These are phyloP conservation scores for Neoboletus brunneissimus DNA, from an alignment of 768 basidiomycete genomes.

Conservation along the genomic window DNA sequence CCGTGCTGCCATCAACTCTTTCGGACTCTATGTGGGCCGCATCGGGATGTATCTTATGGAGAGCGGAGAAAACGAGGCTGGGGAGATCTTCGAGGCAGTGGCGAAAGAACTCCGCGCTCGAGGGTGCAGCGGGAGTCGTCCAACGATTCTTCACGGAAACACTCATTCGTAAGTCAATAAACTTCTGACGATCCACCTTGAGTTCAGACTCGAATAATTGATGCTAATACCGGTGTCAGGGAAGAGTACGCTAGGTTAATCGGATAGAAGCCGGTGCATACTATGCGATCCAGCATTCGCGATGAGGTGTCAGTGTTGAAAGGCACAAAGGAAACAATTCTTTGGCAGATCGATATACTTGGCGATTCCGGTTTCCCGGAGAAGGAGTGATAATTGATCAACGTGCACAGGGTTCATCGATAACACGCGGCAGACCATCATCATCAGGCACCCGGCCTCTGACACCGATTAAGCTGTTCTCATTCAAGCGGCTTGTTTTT, in stretches of 20 bases:
- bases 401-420: background rate
- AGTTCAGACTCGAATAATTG: conserved; percentile 14
- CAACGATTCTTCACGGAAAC: conserved; percentile 42
- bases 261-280: conserved; percentile 26
- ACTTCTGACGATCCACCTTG: background rate
- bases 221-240: conserved; percentile 13
- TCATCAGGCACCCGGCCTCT: background rate
- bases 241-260: conserved; percentile 12
- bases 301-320: conserved; percentile 35
- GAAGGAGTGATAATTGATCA: background rate
- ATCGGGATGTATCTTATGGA: conserved; percentile 53
- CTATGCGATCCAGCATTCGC: conserved; percentile 39
- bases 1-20: conserved; percentile 22
- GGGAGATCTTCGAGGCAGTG: conserved; percentile 41
- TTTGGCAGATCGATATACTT: background rate
- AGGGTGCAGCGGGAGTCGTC: conserved; percentile 14
- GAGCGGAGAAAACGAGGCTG: conserved; percentile 45
- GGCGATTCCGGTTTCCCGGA: background rate
- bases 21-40: conserved; percentile 21
- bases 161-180: conserved; percentile 12
- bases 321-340: background rate
- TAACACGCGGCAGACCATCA: background rate
- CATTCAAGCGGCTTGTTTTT: background rate
- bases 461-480: background rate
- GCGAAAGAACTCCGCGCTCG: conserved; percentile 34